Percentiles rank a stretch among this genome's conserved stretches.
These are phyloP conservation scores for Penicillium chermesinum DNA, from an alignment of 495 filamentous ascomycete genomes.

Conservation along the genomic window DNA sequence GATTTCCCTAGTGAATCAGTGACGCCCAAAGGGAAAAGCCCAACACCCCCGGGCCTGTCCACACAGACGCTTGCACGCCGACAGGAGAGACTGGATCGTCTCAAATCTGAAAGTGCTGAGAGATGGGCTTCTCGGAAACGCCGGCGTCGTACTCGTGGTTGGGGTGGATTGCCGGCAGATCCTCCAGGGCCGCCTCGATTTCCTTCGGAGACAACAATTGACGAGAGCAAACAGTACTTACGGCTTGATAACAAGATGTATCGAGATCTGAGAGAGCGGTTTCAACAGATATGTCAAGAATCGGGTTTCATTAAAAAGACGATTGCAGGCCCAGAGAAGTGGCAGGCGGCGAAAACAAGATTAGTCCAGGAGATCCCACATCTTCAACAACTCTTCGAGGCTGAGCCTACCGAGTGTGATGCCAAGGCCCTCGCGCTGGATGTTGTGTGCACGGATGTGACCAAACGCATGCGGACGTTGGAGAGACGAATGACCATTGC, in stretches of 20 bases:
- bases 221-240: slow-evolving; percentile 69
- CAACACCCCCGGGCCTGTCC: slow-evolving; percentile 37
- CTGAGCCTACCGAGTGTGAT: slow-evolving; percentile 44
- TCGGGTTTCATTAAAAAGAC: slow-evolving; percentile 69
- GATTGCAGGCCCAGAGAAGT: slow-evolving; percentile 61
- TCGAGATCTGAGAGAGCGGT: slow-evolving; percentile 57
- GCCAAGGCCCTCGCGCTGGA: slow-evolving; percentile 65
- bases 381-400: slow-evolving; percentile 58
- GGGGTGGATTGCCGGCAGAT: slow-evolving; percentile 69
- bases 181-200: slow-evolving; percentile 70
- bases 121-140: slow-evolving; percentile 63
- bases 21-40: slow-evolving; percentile 2
- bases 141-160: slow-evolving; percentile 63
- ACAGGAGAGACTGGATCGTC: slow-evolving; percentile 48
- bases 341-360: slow-evolving; percentile 66
- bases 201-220: slow-evolving; percentile 75
- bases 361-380: slow-evolving; percentile 61
- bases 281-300: slow-evolving; percentile 62
- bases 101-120: slow-evolving; percentile 61
- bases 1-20: slow-evolving; percentile 17
- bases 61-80: slow-evolving; percentile 51
- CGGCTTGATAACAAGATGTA: slow-evolving; percentile 60
- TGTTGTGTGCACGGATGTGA: slow-evolving; percentile 75
- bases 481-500: slow-evolving; percentile 61
- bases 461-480: slow-evolving; percentile 66